Percentiles rank a stretch among this genome's conserved stretches.
Conservation (phyloP, 345 rosid species). For the Rhizophora mangle region DNA sequence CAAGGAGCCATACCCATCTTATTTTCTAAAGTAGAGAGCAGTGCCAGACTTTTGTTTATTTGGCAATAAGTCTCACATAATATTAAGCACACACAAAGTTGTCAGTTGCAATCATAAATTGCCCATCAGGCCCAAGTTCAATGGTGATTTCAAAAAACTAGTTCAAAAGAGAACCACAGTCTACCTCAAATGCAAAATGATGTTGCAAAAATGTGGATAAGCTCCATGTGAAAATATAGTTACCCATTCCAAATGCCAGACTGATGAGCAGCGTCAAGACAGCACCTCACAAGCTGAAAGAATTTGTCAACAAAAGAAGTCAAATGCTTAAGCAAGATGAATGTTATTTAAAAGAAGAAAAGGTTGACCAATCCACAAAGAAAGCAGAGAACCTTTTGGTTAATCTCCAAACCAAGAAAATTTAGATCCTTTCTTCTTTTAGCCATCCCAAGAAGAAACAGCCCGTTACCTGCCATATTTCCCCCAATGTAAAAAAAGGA, state of each 20-base stretch:
- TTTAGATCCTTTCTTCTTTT: conserved; percentile 46
- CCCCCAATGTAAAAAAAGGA: conserved; percentile 9
- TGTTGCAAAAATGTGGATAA: background rate
- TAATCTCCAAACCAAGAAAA: conserved; percentile 67
- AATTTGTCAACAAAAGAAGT: conserved; percentile 3
- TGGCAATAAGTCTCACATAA: too few relatives aligned
- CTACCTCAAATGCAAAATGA: conserved; percentile 3
- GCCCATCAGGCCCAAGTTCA: background rate
- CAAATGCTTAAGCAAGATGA: conserved; percentile 9
- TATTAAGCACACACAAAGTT: too few relatives aligned
- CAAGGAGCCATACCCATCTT: background rate
- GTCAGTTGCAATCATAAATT: too few relatives aligned
- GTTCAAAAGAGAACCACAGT: background rate
- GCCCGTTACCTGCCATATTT: conserved; percentile 50
- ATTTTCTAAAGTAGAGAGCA: too few relatives aligned
- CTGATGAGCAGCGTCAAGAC: conserved; percentile 42
- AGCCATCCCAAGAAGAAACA: conserved; percentile 64
- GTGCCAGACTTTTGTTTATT: too few relatives aligned
- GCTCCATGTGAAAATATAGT: conserved; percentile 12
- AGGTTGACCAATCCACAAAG: background rate
- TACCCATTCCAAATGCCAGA: conserved; percentile 52
- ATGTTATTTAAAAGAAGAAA: background rate
- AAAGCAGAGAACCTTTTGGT: conserved; percentile 46
- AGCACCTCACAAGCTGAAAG: conserved; percentile 52
- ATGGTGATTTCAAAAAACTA: background rate